phyloP scores from a whole-genome alignment of 352 stramenopile species.

The Thraustotheca clavata region DNA sequence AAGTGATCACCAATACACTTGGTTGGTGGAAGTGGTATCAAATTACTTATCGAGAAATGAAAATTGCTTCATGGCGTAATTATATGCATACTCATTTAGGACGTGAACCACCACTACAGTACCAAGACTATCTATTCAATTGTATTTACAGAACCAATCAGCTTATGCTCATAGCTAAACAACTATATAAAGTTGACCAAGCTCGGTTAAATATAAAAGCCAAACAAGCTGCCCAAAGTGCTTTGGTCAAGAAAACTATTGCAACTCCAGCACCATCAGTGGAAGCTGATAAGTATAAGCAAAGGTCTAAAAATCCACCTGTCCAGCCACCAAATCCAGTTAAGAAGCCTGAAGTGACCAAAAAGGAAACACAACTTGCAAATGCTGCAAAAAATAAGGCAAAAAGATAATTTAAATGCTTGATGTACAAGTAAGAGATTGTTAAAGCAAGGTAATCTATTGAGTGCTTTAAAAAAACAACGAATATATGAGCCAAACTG shows the following conservation, averaged over 20 bases:
- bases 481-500: constrained; percentile 33
- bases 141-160: constrained; percentile 23
- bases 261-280: neutral
- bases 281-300: neutral
- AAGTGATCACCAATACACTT: constrained; percentile 22
- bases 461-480: too few species aligned
- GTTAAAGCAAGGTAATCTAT: too few species aligned
- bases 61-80: constrained; percentile 16
- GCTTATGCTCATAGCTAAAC: constrained; percentile 6
- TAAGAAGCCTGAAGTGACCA: neutral
- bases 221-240: neutral
- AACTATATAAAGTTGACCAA: constrained; percentile 4
- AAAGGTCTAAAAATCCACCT: neutral
- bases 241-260: too few species aligned
- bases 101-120: constrained; percentile 5
- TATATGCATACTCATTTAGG: constrained; percentile 24
- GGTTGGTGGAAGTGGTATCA: constrained; percentile 20
- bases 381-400: too few species aligned
- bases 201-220: constrained; percentile 10
- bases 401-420: too few species aligned
- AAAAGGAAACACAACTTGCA: neutral
- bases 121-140: constrained; percentile 3
- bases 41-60: constrained; percentile 15
- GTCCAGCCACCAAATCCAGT: neutral
- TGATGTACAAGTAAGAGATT: too few species aligned